A percentile compares a stretch with the other conserved stretches of the same genome.
phyloP scores from a whole-genome alignment of 148 eudicot species.

The Rhododendron griersonianum region DNA sequence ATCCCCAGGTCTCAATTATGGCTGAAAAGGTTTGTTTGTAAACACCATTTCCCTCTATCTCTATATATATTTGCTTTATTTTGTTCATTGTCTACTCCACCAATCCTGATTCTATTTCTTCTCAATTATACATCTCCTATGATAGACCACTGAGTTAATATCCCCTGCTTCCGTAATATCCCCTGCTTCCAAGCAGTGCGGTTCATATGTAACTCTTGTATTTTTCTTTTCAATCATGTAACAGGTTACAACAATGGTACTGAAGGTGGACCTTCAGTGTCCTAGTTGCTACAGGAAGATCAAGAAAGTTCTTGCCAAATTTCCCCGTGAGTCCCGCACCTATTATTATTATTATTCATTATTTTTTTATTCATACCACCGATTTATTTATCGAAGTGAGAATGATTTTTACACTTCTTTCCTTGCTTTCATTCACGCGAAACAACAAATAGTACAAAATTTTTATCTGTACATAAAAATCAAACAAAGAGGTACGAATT shows the following conservation, averaged over 20 bases:
- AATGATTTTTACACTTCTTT: background rate
- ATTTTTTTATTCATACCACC: too few species aligned
- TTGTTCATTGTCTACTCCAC: background rate
- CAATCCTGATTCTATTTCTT: background rate
- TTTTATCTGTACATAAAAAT: background rate
- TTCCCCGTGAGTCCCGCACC: constrained; percentile 58
- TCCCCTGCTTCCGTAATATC: background rate
- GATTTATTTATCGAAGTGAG: background rate
- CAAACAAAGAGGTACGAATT: background rate
- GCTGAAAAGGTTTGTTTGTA: constrained; percentile 4
- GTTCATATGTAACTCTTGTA: too few species aligned
- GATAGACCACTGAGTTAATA: too few species aligned
- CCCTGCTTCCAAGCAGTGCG: too few species aligned
- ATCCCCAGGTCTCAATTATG: background rate
- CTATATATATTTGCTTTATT: background rate
- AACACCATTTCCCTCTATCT: background rate
- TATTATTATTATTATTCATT: too few species aligned
- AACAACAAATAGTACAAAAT: background rate
- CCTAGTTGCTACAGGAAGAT: too few species aligned
- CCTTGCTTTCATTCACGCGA: background rate
- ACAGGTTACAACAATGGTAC: too few species aligned
- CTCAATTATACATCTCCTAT: background rate
- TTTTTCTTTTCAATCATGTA: too few species aligned
- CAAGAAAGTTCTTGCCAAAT: constrained; percentile 40
- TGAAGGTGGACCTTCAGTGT: too few species aligned